Percentiles rank a stretch among this genome's conserved stretches.
Evolutionary conservation across 768 basidiomycete species (phyloP).

Genomic region (Suillus plorans): DNA sequence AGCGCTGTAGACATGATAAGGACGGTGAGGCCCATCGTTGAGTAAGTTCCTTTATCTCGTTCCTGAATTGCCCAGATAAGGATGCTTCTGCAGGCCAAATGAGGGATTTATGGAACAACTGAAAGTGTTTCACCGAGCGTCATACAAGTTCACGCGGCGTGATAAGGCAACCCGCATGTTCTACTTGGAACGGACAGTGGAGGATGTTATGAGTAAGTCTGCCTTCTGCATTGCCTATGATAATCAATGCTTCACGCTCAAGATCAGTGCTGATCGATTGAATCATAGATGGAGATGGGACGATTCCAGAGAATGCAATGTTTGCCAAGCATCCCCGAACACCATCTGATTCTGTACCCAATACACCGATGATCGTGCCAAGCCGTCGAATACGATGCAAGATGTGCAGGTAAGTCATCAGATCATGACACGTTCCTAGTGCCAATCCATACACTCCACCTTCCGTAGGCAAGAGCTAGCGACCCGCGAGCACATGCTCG

Average conservation of each 20-base stretch:
- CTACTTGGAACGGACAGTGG: conserved; percentile 75
- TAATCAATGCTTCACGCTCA: neutral
- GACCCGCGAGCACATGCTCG: conserved; percentile 89
- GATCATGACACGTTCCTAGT: neutral
- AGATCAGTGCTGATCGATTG: conserved; percentile 8
- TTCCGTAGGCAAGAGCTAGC: conserved; percentile 73
- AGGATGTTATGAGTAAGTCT: conserved; percentile 75
- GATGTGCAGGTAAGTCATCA: conserved; percentile 70
- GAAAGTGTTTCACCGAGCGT: conserved; percentile 71
- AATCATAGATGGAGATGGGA: conserved; percentile 70
- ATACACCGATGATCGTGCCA: conserved; percentile 55
- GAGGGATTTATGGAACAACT: conserved; percentile 80
- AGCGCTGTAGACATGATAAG: conserved; percentile 70
- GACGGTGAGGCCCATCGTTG: conserved; percentile 61
- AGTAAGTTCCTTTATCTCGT: conserved; percentile 46
- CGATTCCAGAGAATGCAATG: conserved; percentile 62
- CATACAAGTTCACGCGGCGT: conserved; percentile 61
- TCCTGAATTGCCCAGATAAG: neutral
- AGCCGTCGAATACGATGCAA: conserved; percentile 82
- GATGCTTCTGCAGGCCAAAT: conserved; percentile 64
- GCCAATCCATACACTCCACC: neutral
- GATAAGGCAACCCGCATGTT: conserved; percentile 78
- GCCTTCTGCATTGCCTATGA: conserved; percentile 2
- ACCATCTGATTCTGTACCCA: conserved; percentile 58
- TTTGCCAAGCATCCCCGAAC: conserved; percentile 73